These are phyloP conservation scores for Cercospora citrullina DNA, from an alignment of 2,329 filamentous ascomycete genomes.

Conservation along the genomic window DNA sequence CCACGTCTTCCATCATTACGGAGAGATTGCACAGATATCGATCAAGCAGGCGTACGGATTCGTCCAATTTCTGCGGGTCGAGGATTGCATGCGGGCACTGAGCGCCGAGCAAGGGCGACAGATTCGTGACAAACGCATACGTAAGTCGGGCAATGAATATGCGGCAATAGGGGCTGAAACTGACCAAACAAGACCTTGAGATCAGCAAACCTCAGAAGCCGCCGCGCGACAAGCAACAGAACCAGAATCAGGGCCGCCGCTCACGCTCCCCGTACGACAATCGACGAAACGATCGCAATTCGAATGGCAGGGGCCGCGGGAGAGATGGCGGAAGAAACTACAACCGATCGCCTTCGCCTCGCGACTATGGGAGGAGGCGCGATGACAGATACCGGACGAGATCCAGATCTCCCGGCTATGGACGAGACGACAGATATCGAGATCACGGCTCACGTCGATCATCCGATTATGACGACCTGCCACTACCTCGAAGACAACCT, in stretches of 20 bases:
- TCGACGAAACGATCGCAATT: constrained; percentile 46
- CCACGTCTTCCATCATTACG: constrained; percentile 82
- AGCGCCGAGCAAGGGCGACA: constrained; percentile 75
- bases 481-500: constrained; percentile 71
- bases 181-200: constrained; percentile 69
- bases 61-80: constrained; percentile 81
- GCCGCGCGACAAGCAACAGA: constrained; percentile 35
- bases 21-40: constrained; percentile 87
- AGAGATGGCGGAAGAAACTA: constrained; percentile 49
- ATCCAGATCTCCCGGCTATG: constrained; percentile 41
- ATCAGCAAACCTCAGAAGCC: constrained; percentile 77
- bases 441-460: constrained; percentile 65
- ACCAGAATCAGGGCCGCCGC: constrained; percentile 40
- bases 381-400: constrained; percentile 41
- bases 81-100: constrained; percentile 73
- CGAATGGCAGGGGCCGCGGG: constrained; percentile 46
- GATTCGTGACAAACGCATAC: constrained; percentile 87
- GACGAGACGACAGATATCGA: constrained; percentile 40
- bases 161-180: constrained; percentile 11
- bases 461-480: constrained; percentile 63
- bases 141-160: constrained; percentile 56
- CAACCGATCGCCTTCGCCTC: constrained; percentile 49
- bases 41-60: constrained; percentile 97
- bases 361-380: constrained; percentile 40
- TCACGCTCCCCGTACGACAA: constrained; percentile 63